Base-by-base conservation (phyloP, 192 early-diverging fungal genomes). In the Podila horticola region DNA sequence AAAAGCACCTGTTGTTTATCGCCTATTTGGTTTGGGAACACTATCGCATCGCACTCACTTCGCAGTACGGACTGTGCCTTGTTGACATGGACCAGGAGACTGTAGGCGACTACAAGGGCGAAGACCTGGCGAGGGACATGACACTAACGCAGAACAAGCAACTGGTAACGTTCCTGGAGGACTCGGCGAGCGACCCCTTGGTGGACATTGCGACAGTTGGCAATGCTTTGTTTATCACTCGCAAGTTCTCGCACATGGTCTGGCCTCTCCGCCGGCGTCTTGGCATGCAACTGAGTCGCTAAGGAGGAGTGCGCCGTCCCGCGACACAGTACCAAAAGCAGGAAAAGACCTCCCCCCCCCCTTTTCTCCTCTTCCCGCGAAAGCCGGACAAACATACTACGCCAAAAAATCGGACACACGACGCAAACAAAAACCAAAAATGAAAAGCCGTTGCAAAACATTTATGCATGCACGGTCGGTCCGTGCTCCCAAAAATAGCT, bases 1-100 rank as follows among this genome's bases (percentile, higher is more conserved):
- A 17, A 11, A n/a, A 67, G 5, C 17, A 22, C 12, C 26, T 79
- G 4, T 29, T 63, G 26, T 71, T 79, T 36, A 58, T 72, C 4
- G 76, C 76, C 3, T 79, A 62, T 45, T n/a, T 79, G 19, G 61
- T 72, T 1, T 79, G 76, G 76, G 70, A 79, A 6, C 69, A 79
- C 12, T 79, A 72, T 30, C 31, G 76, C 5, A 72, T 79, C 22
- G 19, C 65, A 0, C 65, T 79, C 17, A 72, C 76, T 1, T 58
- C 66, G 20, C 12, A 68, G 8, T 58, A 64, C 29, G 70, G 76
- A 3, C 60, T 79, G 3, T 67, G 60, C 15, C 31, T 72, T 5
- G 66, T 79, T 5, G 76, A 79, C 19, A 79, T 79, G 70, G 62
- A 79, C 17, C 50, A 64, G 26, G 76, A 79, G 29, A 12, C 28